Percentiles rank a stretch among this genome's conserved stretches.
Evolutionary conservation across 495 filamentous ascomycete species (phyloP).

Genomic region (Melanomma pulvis-pyrius): DNA sequence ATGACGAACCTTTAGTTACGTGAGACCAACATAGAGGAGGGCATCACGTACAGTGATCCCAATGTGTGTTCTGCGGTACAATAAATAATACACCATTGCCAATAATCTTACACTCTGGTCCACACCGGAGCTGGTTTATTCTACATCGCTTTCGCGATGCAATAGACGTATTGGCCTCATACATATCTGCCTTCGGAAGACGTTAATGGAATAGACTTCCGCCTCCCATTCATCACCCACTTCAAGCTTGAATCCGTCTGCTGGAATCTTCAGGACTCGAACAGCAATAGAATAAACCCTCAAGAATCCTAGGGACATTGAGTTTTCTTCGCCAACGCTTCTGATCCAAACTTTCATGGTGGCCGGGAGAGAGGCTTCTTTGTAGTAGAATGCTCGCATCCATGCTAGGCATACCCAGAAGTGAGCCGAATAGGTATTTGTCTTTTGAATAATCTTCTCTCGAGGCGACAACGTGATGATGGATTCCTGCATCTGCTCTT

Average conservation of each 20-base stretch:
- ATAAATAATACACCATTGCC: too few relatives aligned
- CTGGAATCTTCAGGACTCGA: background rate
- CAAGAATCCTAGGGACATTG: background rate
- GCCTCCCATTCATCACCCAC: conserved; percentile 43
- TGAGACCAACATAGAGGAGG: background rate
- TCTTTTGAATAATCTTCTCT: conserved; percentile 45
- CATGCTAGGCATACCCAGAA: conserved; percentile 73
- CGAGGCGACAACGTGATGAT: conserved; percentile 55
- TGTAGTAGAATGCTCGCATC: conserved; percentile 74
- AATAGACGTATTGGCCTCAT: background rate
- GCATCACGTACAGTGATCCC: background rate
- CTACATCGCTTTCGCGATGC: background rate
- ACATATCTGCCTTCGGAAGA: conserved; percentile 4
- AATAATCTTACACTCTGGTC: background rate
- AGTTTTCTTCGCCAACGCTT: background rate
- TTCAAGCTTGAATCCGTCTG: background rate
- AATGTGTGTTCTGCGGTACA: background rate
- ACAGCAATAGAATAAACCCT: background rate
- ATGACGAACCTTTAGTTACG: background rate
- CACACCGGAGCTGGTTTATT: background rate
- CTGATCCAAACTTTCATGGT: conserved; percentile 60
- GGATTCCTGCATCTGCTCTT: conserved; percentile 56
- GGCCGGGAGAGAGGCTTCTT: conserved; percentile 62
- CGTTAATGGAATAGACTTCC: conserved; percentile 33
- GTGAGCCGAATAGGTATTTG: conserved; percentile 30